Evolutionary conservation across 2,329 filamentous ascomycete species (phyloP), one percentile per base, ranked within the genome.

Genomic region (Aspergillus novoparasiticus): DNA sequence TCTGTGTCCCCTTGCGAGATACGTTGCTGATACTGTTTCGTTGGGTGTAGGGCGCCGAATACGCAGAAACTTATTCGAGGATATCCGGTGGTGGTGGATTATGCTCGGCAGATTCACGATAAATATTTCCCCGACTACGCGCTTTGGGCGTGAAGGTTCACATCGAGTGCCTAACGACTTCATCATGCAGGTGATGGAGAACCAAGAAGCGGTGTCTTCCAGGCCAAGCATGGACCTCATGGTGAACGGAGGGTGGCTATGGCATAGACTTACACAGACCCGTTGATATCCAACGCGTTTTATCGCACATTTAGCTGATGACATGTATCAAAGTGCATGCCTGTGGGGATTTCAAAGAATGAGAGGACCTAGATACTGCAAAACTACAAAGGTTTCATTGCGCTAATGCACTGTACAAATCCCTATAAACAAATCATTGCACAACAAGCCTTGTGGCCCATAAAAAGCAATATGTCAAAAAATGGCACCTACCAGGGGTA

Each of bases 41-140:
- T 46, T 56, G 58, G 30, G 23, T 41, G 12, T 63, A 86, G 84
- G 6, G 79, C 75, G 3, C 86, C 86, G 0, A 79, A 79, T 16
- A 83, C 83, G 4, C 77, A 75, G 59, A 69, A 75, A 30, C 71
- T 84, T 2, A 72, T 88, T 4, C 79, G 75, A 62, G 71, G 73
- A 2, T 84, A 83, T 64, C 83, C 85, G 0, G 76, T 77, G 0
- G 61, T 88, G 12, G 45, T 85, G 11, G 84, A 87, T 3, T 89
- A 89, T 73, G 86, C 85, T 3, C 69, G 69, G 43, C 80, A 84
- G 61, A 87, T 90, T 48, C 86, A 88, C 69, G 74, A 81, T 54
- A 63, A 65, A 5, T 88, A 86, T 68, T 89, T 90, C 66, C 80
- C 84, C 0, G 86, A 89, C 41, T 89, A 89, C 68, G 76, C 82